Conservation (phyloP, 805 yeast species). For the Wickerhamomyces bovis region DNA sequence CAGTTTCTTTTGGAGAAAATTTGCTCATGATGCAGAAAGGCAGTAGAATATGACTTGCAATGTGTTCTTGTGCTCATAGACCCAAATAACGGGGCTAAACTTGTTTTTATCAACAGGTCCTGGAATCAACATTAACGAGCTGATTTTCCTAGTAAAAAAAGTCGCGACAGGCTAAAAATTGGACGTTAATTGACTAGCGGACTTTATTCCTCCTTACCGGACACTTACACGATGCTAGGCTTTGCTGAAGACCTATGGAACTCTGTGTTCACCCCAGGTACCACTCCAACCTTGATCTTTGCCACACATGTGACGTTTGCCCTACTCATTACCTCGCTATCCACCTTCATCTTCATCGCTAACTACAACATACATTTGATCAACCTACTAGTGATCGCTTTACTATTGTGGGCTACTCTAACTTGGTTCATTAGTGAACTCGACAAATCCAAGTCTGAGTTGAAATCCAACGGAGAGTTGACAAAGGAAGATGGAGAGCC, state of each 20-base stretch:
- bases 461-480: neutral
- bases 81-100: neutral
- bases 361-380: slow-evolving; percentile 58
- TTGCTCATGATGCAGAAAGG: slow-evolving; percentile 13
- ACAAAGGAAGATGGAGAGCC: neutral
- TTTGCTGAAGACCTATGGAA: slow-evolving; percentile 76
- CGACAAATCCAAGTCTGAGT: slow-evolving; percentile 25
- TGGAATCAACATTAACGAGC: neutral
- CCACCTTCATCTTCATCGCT: slow-evolving; percentile 52
- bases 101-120: neutral
- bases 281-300: slow-evolving; percentile 78
- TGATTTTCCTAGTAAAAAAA: neutral
- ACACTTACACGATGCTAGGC: slow-evolving; percentile 13
- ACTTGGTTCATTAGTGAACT: slow-evolving; percentile 85
- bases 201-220: too few relatives aligned
- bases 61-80: neutral
- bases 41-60: neutral
- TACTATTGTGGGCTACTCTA: slow-evolving; percentile 68
- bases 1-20: slow-evolving; percentile 52
- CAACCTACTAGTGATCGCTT: slow-evolving; percentile 47
- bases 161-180: neutral
- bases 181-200: neutral
- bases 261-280: slow-evolving; percentile 87
- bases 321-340: slow-evolving; percentile 51
- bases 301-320: slow-evolving; percentile 87